Conservation (phyloP, 768 basidiomycete species). For the Chalciporus sphaerocephalus region DNA sequence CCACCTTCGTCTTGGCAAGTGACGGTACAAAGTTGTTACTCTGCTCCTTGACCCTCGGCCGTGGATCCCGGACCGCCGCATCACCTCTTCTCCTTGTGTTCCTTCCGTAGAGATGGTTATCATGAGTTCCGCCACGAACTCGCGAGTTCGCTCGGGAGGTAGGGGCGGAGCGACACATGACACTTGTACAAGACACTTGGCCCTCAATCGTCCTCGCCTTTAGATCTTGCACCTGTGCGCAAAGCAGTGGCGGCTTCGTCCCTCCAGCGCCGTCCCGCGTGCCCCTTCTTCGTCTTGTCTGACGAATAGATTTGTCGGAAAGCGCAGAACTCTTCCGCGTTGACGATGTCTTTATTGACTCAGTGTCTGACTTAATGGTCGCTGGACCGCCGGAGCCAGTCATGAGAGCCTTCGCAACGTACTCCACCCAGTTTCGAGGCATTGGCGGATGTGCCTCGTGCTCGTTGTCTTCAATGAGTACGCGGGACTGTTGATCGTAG, state of each 20-base stretch:
- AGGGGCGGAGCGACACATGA: constrained; percentile 69
- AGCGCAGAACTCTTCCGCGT: constrained; percentile 24
- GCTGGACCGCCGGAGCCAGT: constrained; percentile 42
- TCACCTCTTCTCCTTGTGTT: constrained; percentile 25
- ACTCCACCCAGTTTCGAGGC: constrained; percentile 67
- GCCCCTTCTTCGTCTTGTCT: constrained; percentile 13
- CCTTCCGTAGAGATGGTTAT: constrained; percentile 9
- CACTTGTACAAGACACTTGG: constrained; percentile 48
- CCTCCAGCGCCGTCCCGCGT: neutral
- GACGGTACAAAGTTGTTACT: constrained; percentile 47
- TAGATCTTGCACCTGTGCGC: constrained; percentile 30
- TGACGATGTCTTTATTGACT: constrained; percentile 19
- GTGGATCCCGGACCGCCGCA: constrained; percentile 17
- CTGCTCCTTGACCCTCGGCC: constrained; percentile 26
- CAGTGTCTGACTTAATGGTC: constrained; percentile 28
- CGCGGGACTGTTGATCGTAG: constrained; percentile 20
- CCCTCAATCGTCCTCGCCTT: constrained; percentile 28
- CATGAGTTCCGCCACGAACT: constrained; percentile 26
- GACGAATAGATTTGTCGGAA: constrained; percentile 25
- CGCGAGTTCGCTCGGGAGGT: constrained; percentile 56
- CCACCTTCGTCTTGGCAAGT: constrained; percentile 55
- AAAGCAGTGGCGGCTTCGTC: constrained; percentile 32
- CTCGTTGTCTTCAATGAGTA: constrained; percentile 31
- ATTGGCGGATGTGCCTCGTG: constrained; percentile 45
- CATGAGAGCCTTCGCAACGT: constrained; percentile 62